Evolutionary conservation across 1,284 basidiomycete species (phyloP).

Genomic region (Cryptococcus sp.): DNA sequence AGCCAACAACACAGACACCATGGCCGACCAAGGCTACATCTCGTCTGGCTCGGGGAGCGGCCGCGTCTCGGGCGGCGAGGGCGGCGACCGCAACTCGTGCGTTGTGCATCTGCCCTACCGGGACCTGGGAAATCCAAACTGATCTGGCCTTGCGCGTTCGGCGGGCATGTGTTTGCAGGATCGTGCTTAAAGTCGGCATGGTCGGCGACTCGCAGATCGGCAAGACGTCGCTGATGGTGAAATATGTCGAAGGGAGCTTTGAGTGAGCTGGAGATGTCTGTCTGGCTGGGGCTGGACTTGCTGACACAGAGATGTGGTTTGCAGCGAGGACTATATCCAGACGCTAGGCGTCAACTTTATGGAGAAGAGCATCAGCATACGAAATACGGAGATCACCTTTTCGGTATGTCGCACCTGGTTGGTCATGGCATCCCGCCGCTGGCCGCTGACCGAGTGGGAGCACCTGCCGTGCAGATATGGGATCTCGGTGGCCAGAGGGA

Average conservation of each 20-base stretch:
- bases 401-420: slow-evolving; percentile 52
- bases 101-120: slow-evolving; percentile 5
- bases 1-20: slow-evolving; percentile 8
- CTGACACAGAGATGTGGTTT: slow-evolving; percentile 5
- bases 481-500: slow-evolving; percentile 96
- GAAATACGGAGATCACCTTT: slow-evolving; percentile 97
- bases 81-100: slow-evolving; percentile 41
- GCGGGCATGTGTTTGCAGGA: slow-evolving; percentile 61
- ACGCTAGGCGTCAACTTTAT: slow-evolving; percentile 99
- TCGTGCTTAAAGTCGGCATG: slow-evolving; percentile 98
- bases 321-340: slow-evolving; percentile 93
- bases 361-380: slow-evolving; percentile 97
- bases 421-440: background rate
- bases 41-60: slow-evolving; percentile 47
- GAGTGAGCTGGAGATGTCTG: slow-evolving; percentile 60
- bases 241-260: slow-evolving; percentile 95
- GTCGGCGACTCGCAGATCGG: slow-evolving; percentile 98
- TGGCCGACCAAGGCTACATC: slow-evolving; percentile 44
- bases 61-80: slow-evolving; percentile 43
- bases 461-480: slow-evolving; percentile 66
- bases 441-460: background rate
- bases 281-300: slow-evolving; percentile 7
- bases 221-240: slow-evolving; percentile 97
- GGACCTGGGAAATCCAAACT: too few species aligned
- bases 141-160: too few species aligned